phyloP scores from a whole-genome alignment of 192 early-diverging fungal genomes.

The Phlyctochytrium arcticum region DNA sequence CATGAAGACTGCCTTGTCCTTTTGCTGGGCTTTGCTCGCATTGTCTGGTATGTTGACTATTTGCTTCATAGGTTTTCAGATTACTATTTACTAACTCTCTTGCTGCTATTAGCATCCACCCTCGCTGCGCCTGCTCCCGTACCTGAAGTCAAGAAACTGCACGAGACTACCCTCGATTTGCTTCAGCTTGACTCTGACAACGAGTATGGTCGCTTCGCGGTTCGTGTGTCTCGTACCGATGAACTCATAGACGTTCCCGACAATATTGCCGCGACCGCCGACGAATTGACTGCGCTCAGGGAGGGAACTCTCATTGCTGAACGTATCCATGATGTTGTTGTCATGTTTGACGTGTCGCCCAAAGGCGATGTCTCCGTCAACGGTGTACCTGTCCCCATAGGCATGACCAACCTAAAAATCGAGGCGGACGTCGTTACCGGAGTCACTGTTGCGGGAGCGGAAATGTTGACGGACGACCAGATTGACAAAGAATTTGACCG shows the following conservation, averaged over 20 bases:
- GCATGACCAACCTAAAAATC: constrained; percentile 29
- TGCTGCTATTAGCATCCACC: constrained; percentile 10
- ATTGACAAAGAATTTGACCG: constrained; percentile 21
- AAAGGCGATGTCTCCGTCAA: constrained; percentile 28
- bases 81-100: background rate
- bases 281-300: background rate
- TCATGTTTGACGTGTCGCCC: constrained; percentile 34
- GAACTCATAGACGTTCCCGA: constrained; percentile 18
- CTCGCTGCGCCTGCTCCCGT: constrained; percentile 8
- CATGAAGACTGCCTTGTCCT: too few species aligned
- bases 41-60: too few species aligned
- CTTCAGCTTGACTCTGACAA: constrained; percentile 9
- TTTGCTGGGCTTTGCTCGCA: too few species aligned
- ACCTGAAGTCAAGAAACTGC: constrained; percentile 17
- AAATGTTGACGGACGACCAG: constrained; percentile 12
- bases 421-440: constrained; percentile 30
- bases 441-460: constrained; percentile 11
- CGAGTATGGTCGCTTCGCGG: constrained; percentile 25
- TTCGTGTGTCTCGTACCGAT: constrained; percentile 30
- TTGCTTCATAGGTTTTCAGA: too few species aligned
- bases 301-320: constrained; percentile 22
- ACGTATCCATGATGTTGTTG: constrained; percentile 21
- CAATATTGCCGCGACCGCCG: background rate
- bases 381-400: constrained; percentile 31
- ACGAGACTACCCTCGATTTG: constrained; percentile 31